These are phyloP conservation scores for Boechera stricta DNA, from an alignment of 345 rosid species.

Conservation along the genomic window DNA sequence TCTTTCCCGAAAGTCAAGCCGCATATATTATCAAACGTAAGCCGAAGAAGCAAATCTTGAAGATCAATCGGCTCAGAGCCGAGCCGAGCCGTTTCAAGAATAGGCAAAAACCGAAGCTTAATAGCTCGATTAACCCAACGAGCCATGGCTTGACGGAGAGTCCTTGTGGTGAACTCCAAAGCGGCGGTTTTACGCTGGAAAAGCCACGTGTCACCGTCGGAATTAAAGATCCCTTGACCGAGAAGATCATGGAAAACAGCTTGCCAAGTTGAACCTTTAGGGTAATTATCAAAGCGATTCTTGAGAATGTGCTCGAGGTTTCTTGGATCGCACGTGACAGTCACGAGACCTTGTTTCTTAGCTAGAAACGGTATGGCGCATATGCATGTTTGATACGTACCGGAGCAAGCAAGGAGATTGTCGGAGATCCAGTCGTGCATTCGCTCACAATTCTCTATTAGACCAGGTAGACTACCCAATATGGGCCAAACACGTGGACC, in stretches of 20 bases:
- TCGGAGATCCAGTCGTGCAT: constrained; percentile 98
- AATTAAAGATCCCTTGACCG: constrained; percentile 92
- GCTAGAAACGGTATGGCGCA: constrained; percentile 87
- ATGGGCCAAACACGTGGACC: constrained; percentile 97
- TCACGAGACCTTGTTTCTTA: constrained; percentile 86
- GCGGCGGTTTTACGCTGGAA: constrained; percentile 97
- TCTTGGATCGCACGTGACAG: constrained; percentile 95
- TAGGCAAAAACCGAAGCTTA: constrained; percentile 66
- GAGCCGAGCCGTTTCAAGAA: constrained; percentile 65
- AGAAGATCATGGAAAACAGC: constrained; percentile 92
- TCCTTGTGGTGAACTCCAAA: constrained; percentile 93
- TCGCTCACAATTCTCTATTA: constrained; percentile 85
- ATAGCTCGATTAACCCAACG: constrained; percentile 91
- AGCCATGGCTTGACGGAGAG: constrained; percentile 98
- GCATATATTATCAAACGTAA: constrained; percentile 92
- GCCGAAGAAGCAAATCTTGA: constrained; percentile 88
- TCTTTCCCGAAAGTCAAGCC: constrained; percentile 97
- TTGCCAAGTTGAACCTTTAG: constrained; percentile 98
- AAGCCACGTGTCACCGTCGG: constrained; percentile 94
- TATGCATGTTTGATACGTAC: constrained; percentile 98
- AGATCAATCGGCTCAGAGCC: constrained; percentile 67
- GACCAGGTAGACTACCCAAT: constrained; percentile 90
- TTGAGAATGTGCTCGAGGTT: constrained; percentile 90
- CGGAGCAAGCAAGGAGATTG: constrained; percentile 89
- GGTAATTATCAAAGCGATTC: constrained; percentile 85